Conservation (phyloP, 108 stramenopile species). For the Cyclostephanos invisitatus region DNA sequence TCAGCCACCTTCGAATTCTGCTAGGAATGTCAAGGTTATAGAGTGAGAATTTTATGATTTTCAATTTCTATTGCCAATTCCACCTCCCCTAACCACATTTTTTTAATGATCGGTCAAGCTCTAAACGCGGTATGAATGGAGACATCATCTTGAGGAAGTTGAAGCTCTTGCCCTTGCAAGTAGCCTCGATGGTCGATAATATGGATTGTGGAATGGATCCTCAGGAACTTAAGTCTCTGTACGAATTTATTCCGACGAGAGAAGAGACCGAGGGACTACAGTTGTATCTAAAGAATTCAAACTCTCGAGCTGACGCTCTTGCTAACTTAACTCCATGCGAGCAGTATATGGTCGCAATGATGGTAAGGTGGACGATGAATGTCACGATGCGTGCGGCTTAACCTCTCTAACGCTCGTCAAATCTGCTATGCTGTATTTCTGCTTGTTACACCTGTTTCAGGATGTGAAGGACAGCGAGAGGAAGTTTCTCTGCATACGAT, state of each 20-base stretch:
- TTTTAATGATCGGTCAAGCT: background rate
- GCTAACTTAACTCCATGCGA: constrained; percentile 65
- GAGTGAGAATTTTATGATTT: constrained; percentile 35
- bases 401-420: background rate
- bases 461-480: constrained; percentile 46
- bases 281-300: constrained; percentile 48
- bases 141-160: constrained; percentile 78
- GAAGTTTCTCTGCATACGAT: constrained; percentile 73
- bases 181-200: constrained; percentile 62
- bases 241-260: constrained; percentile 68
- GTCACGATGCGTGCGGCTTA: background rate
- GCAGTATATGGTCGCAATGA: constrained; percentile 75
- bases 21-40: constrained; percentile 74
- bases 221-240: constrained; percentile 65
- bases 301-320: constrained; percentile 33
- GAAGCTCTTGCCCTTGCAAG: constrained; percentile 55
- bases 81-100: background rate
- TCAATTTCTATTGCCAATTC: background rate
- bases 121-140: constrained; percentile 86
- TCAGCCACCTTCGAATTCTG: constrained; percentile 34
- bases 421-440: background rate
- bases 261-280: constrained; percentile 61
- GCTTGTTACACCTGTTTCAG: background rate
- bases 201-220: constrained; percentile 66
- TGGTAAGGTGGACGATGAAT: constrained; percentile 7